Conservation (phyloP, 768 basidiomycete genomes). For the Sarcomyxa edulis region DNA sequence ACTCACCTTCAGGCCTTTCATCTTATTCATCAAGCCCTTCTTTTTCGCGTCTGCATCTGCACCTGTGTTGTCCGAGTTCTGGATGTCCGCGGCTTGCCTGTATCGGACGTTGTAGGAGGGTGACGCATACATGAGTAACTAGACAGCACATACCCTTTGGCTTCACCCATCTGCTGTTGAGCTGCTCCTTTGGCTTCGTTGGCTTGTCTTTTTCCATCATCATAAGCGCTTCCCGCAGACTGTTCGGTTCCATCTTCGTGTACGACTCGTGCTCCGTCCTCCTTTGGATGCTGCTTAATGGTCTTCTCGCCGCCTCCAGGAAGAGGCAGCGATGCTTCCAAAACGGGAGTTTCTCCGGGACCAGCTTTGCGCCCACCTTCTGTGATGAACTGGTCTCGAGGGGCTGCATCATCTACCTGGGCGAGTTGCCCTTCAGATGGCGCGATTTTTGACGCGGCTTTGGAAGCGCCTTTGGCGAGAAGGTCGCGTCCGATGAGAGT, state of each 20-base stretch:
- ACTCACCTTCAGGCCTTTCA: slow-evolving; percentile 33
- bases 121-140: too few species aligned
- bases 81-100: too few species aligned
- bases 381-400: slow-evolving; percentile 60
- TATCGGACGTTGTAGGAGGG: too few species aligned
- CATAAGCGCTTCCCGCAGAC: slow-evolving; percentile 16
- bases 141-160: too few species aligned
- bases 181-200: not conserved
- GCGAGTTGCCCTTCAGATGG: slow-evolving; percentile 60
- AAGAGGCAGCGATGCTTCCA: slow-evolving; percentile 25
- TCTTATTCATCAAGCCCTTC: slow-evolving; percentile 23
- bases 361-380: slow-evolving; percentile 30
- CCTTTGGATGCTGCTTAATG: slow-evolving; percentile 42
- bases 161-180: slow-evolving; percentile 1
- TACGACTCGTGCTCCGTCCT: slow-evolving; percentile 31
- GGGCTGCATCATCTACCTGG: slow-evolving; percentile 65
- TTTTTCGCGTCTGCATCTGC: slow-evolving; percentile 3
- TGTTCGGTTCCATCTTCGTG: slow-evolving; percentile 27
- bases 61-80: too few species aligned
- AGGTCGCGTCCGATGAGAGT: slow-evolving; percentile 78
- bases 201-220: slow-evolving; percentile 5
- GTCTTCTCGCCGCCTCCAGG: slow-evolving; percentile 25
- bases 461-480: slow-evolving; percentile 65
- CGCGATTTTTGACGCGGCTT: slow-evolving; percentile 63
- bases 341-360: slow-evolving; percentile 26